Evolutionary conservation across 2,329 filamentous ascomycete genomes (phyloP).

Genomic region (Blumeriella jaapii): DNA sequence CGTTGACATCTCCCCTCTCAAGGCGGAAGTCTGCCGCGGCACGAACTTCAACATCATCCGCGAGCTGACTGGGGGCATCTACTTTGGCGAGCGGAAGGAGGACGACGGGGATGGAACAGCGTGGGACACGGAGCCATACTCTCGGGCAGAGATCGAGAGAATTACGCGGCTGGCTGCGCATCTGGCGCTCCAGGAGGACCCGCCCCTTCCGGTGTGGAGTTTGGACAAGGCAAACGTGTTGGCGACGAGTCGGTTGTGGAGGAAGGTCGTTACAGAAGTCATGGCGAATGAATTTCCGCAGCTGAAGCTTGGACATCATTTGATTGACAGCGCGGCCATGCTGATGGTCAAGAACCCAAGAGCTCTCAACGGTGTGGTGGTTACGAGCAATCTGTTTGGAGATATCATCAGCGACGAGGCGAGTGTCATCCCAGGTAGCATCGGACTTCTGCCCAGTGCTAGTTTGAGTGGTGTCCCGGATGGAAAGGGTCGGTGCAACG

Average conservation of each 20-base stretch:
- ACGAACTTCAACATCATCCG: constrained; percentile 89
- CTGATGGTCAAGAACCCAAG: constrained; percentile 91
- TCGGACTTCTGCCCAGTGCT: constrained; percentile 80
- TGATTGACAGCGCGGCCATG: constrained; percentile 97
- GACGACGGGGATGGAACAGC: constrained; percentile 63
- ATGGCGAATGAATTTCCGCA: constrained; percentile 85
- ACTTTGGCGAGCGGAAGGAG: constrained; percentile 85
- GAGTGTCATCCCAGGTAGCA: constrained; percentile 81
- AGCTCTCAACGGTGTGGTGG: constrained; percentile 76
- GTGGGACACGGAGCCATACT: constrained; percentile 80
- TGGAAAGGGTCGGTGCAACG: constrained; percentile 73
- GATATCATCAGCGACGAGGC: constrained; percentile 96
- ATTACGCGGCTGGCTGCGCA: constrained; percentile 72
- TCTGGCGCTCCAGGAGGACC: constrained; percentile 66
- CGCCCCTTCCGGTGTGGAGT: constrained; percentile 69
- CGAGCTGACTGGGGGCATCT: constrained; percentile 85
- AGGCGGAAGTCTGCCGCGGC: constrained; percentile 71
- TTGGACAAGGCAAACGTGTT: constrained; percentile 96
- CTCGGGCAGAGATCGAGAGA: constrained; percentile 73
- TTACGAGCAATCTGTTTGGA: constrained; percentile 90
- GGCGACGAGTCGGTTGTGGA: constrained; percentile 80
- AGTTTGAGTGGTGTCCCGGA: constrained; percentile 80
- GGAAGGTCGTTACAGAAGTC: constrained; percentile 73
- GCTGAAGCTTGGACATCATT: constrained; percentile 72
- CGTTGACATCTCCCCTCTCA: constrained; percentile 76